Evolutionary conservation across 129 eudicot species (phyloP), one percentile per base, ranked within the genome.

Genomic region (Logfia minima): DNA sequence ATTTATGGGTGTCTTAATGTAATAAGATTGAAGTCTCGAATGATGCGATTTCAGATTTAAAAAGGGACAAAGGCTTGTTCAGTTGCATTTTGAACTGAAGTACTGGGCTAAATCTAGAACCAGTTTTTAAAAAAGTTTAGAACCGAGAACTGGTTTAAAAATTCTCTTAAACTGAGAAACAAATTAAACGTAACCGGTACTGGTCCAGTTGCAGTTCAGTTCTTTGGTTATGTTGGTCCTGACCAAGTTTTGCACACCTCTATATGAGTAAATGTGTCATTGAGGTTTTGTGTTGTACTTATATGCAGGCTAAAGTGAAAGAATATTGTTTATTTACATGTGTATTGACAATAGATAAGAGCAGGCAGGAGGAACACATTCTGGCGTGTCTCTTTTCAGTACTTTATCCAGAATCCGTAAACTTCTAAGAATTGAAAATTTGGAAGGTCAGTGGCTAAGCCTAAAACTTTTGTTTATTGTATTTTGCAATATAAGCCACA

Each of bases 261-360:
- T 58, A 0, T 58, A 14, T n/a, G n/a, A 48, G 55, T 48, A 48
- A 48, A 58, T 51, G 67, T 85, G 61, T 75, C 60, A 64, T 32
- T 51, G 53, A 59, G 61, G 52, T 59, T 70, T 53, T 56, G 61
- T 79, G 65, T 55, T 79, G 51, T 61, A 48, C 55, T 2, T 48
- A 48, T 48, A 26, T 82, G 66, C 66, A 90, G 96, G 96, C 88
- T 70, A 83, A 83, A 79, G 85, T 90, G 66, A 89, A 85, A 71
- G 39, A 31, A 41, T 39, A 22, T 23, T 53, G 41, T 43, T 26
- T 68, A 45, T 55, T 51, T 45, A 62, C 77, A 37, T 64, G 22
- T 45, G 23, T 70, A 53, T 37, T 22, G 39, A 69, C 72, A 19
- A 65, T 65, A 23, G 64, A 53, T 83, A 67, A 62, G 72, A 76